Evolutionary conservation across 306 rosid species (phyloP).

Genomic region (Senna tora): DNA sequence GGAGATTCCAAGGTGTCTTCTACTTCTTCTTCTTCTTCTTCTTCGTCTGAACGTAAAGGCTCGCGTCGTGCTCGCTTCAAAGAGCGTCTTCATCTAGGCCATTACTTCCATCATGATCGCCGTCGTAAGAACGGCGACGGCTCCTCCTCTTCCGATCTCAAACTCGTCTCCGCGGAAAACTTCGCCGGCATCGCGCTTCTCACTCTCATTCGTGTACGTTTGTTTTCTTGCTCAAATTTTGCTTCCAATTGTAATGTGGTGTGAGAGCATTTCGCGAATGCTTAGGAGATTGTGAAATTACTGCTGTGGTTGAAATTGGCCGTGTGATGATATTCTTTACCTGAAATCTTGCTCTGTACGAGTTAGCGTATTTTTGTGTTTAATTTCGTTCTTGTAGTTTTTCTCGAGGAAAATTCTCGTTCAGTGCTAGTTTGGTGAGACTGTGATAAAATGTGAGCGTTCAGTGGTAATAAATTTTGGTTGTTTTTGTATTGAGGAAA

Average conservation of each 20-base stretch:
- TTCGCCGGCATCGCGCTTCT: constrained; percentile 90
- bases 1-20: constrained; percentile 49
- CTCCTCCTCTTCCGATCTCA: constrained; percentile 39
- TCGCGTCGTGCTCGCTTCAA: constrained; percentile 65
- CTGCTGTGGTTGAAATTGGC: not conserved
- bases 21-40: constrained; percentile 15
- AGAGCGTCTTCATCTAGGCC: constrained; percentile 50
- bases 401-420: not conserved
- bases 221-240: not conserved
- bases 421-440: not conserved
- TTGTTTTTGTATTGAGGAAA: not conserved
- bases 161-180: constrained; percentile 47
- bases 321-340: not conserved
- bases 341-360: not conserved
- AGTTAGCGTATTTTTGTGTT: not conserved
- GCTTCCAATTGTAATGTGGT: not conserved
- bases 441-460: not conserved
- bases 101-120: constrained; percentile 30
- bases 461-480: not conserved
- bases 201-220: constrained; percentile 58
- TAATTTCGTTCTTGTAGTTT: not conserved
- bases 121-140: constrained; percentile 29
- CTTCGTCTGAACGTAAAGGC: constrained; percentile 28
- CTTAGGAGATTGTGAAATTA: not conserved
- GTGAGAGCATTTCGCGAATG: not conserved